Percentiles rank a stretch among this genome's conserved stretches.
Evolutionary conservation across 768 basidiomycete species (phyloP).

Genomic region (Boletus edulis): DNA sequence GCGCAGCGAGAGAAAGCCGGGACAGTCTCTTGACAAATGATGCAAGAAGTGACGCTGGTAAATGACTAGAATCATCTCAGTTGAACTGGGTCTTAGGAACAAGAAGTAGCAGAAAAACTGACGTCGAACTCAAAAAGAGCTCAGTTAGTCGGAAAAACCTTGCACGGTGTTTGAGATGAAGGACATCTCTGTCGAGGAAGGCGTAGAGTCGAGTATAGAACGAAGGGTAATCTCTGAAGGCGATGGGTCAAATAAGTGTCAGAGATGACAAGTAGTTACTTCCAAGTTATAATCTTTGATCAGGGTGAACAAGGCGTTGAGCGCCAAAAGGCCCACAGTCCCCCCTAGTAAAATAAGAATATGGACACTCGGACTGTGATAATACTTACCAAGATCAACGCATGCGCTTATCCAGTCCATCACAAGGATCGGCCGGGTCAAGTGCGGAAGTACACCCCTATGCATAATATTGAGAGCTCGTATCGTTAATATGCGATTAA

Average conservation of each 20-base stretch:
- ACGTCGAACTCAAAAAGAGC: slow-evolving; percentile 91
- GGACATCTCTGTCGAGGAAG: slow-evolving; percentile 81
- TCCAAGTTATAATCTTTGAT: slow-evolving; percentile 94
- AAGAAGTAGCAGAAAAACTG: slow-evolving; percentile 29
- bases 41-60: slow-evolving; percentile 88
- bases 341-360: slow-evolving; percentile 54
- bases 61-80: slow-evolving; percentile 53
- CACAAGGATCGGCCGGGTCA: slow-evolving; percentile 73
- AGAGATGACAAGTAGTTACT: slow-evolving; percentile 29
- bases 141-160: slow-evolving; percentile 94
- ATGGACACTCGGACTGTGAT: not conserved
- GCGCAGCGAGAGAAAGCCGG: slow-evolving; percentile 77
- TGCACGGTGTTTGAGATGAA: slow-evolving; percentile 91
- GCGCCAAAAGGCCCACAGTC: slow-evolving; percentile 77
- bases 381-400: slow-evolving; percentile 68
- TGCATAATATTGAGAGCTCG: slow-evolving; percentile 79
- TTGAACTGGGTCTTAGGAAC: not conserved
- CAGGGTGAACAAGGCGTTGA: slow-evolving; percentile 88
- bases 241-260: slow-evolving; percentile 1
- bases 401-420: slow-evolving; percentile 92
- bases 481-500: slow-evolving; percentile 41
- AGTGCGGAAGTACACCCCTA: slow-evolving; percentile 75
- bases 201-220: slow-evolving; percentile 93
- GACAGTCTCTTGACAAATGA: slow-evolving; percentile 93
- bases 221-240: slow-evolving; percentile 83